Percentiles rank a stretch among this genome's conserved stretches.
Evolutionary conservation across 495 filamentous ascomycete species (phyloP).

Genomic region (Xylaria nigripes): DNA sequence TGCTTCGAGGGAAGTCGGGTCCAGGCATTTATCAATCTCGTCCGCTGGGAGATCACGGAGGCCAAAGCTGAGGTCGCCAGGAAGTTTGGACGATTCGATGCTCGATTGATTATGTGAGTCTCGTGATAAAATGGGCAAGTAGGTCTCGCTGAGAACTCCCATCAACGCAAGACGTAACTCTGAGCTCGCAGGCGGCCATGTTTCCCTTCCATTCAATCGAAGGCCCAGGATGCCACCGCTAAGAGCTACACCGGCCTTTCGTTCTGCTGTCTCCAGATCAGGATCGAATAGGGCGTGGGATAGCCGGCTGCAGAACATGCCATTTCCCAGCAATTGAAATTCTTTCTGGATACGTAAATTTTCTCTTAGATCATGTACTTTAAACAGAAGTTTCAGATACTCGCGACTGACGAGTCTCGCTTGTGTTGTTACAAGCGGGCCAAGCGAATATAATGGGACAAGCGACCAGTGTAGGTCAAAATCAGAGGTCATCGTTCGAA

Average conservation of each 20-base stretch:
- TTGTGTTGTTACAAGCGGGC: constrained; percentile 64
- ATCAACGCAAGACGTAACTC: constrained; percentile 83
- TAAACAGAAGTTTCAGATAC: constrained; percentile 73
- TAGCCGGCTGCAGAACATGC: constrained; percentile 69
- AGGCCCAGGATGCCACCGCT: constrained; percentile 71
- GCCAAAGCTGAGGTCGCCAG: constrained; percentile 76
- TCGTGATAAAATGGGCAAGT: constrained; percentile 27
- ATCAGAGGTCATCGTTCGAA: constrained; percentile 9
- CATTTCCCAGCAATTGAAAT: constrained; percentile 78
- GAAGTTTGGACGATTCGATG: constrained; percentile 45
- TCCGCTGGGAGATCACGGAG: constrained; percentile 69
- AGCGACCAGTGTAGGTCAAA: constrained; percentile 67
- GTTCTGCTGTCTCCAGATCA: constrained; percentile 72
- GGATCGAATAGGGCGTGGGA: constrained; percentile 79
- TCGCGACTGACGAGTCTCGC: constrained; percentile 66
- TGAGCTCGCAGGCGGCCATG: constrained; percentile 88
- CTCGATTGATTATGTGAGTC: background rate
- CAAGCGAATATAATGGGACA: constrained; percentile 65
- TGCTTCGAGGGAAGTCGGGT: constrained; percentile 72
- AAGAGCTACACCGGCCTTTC: constrained; percentile 56
- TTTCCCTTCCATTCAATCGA: constrained; percentile 63
- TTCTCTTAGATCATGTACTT: constrained; percentile 58
- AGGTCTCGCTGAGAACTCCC: constrained; percentile 74
- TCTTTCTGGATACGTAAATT: constrained; percentile 70
- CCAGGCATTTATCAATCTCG: constrained; percentile 70